phyloP scores from a whole-genome alignment of 1,139 yeast genomes.

The Eremothecium gossypii region DNA sequence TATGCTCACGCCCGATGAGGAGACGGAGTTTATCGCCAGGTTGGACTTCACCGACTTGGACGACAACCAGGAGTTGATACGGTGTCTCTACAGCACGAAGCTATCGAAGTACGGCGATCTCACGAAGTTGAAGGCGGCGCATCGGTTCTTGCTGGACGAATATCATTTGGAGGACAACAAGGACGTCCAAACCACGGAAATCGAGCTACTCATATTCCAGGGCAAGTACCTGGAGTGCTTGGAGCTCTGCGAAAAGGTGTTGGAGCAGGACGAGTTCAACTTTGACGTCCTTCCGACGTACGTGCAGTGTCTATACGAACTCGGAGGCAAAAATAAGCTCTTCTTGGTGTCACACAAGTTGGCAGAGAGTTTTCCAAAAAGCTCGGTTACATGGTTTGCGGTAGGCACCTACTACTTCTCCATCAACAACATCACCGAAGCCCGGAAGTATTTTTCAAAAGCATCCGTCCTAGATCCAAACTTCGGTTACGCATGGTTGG shows the following conservation, averaged over 20 bases:
- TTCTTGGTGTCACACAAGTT: constrained; percentile 77
- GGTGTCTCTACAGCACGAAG: constrained; percentile 64
- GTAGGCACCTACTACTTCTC: constrained; percentile 85
- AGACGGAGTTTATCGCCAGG: constrained; percentile 67
- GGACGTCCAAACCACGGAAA: constrained; percentile 60
- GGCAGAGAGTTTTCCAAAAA: constrained; percentile 77
- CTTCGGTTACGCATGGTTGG: constrained; percentile 96
- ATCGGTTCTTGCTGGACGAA: constrained; percentile 55
- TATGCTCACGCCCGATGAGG: constrained; percentile 75
- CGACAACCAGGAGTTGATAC: constrained; percentile 72
- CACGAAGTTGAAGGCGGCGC: constrained; percentile 56
- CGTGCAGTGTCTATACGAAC: constrained; percentile 75
- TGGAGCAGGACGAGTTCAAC: constrained; percentile 60
- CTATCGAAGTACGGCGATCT: constrained; percentile 66
- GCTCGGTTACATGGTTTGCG: constrained; percentile 84
- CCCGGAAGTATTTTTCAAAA: constrained; percentile 78
- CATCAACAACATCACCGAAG: constrained; percentile 66
- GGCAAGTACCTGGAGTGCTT: constrained; percentile 76
- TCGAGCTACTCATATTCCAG: constrained; percentile 65
- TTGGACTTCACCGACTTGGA: constrained; percentile 69
- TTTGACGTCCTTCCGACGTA: constrained; percentile 70
- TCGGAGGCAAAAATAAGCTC: constrained; percentile 73
- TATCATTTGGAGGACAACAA: constrained; percentile 59
- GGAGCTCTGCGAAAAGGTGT: constrained; percentile 56
- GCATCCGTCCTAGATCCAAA: constrained; percentile 85